Conservation (phyloP, 2,329 filamentous ascomycete genomes). For the Ophiostoma pallidulum region DNA sequence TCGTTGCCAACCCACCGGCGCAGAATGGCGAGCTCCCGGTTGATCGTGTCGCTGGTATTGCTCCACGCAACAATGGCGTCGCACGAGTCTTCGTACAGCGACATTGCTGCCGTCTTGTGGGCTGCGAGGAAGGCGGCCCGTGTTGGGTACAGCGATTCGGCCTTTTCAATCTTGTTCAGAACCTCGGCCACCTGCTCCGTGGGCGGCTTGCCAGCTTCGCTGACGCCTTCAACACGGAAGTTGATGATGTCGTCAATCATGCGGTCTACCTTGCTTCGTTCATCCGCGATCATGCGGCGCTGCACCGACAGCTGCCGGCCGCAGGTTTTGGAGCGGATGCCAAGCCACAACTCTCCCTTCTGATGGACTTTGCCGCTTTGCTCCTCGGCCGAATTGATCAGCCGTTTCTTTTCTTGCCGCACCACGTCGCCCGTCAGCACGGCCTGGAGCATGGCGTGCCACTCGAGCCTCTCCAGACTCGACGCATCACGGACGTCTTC, state of each 20-base stretch:
- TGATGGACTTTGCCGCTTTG: slow-evolving; percentile 54
- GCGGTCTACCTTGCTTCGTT: slow-evolving; percentile 61
- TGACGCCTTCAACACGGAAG: slow-evolving; percentile 90
- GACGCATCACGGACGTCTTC: slow-evolving; percentile 84
- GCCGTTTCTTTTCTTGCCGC: slow-evolving; percentile 90
- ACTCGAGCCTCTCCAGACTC: slow-evolving; percentile 85
- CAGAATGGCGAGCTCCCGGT: slow-evolving; percentile 81
- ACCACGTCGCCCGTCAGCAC: slow-evolving; percentile 95
- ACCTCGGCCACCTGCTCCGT: slow-evolving; percentile 84
- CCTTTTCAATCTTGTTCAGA: slow-evolving; percentile 81
- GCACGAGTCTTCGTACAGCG: slow-evolving; percentile 70
- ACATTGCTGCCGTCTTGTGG: slow-evolving; percentile 67
- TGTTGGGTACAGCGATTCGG: slow-evolving; percentile 77
- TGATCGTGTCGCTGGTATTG: slow-evolving; percentile 94
- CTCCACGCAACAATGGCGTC: slow-evolving; percentile 91
- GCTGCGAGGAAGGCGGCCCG: slow-evolving; percentile 62
- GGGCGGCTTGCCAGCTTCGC: slow-evolving; percentile 80
- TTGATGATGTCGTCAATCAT: slow-evolving; percentile 80
- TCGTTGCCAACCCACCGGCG: slow-evolving; percentile 97
- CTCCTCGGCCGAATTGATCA: slow-evolving; percentile 67
- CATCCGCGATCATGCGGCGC: slow-evolving; percentile 78
- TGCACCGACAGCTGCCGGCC: slow-evolving; percentile 79
- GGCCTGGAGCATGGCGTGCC: slow-evolving; percentile 95
- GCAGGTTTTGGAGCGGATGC: slow-evolving; percentile 72
- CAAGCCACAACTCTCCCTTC: slow-evolving; percentile 77